Conservation (phyloP, 306 rosid species). For the Rosa lucieae region DNA sequence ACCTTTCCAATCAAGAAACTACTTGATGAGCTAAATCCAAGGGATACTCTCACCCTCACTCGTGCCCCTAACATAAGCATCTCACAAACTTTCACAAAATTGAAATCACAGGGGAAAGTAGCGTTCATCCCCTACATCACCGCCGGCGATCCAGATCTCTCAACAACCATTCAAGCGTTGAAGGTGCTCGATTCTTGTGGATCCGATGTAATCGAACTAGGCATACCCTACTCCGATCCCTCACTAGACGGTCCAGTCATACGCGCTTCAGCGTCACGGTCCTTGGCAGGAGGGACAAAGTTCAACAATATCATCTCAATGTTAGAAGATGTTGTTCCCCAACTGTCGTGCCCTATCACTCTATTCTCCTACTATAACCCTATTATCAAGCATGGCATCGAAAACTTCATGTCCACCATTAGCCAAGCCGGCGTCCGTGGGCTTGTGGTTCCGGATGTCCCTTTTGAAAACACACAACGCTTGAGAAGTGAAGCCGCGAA, state of each 20-base stretch:
- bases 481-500: conserved; percentile 70
- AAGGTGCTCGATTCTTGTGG: conserved; percentile 82
- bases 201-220: conserved; percentile 76
- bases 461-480: conserved; percentile 64
- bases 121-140: conserved; percentile 89
- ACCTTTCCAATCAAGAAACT: background rate
- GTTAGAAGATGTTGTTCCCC: conserved; percentile 83
- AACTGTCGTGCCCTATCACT: conserved; percentile 74
- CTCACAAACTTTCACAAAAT: conserved; percentile 64
- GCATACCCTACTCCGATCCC: conserved; percentile 88
- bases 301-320: conserved; percentile 58
- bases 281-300: conserved; percentile 76
- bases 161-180: conserved; percentile 84
- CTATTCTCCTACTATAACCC: conserved; percentile 77
- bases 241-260: conserved; percentile 94
- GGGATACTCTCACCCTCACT: conserved; percentile 49
- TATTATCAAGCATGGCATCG: conserved; percentile 69
- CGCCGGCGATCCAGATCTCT: conserved; percentile 90
- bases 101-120: conserved; percentile 64
- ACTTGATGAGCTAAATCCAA: background rate
- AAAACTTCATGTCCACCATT: conserved; percentile 58
- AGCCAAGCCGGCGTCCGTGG: conserved; percentile 69
- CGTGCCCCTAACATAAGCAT: conserved; percentile 43
- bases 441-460: conserved; percentile 89
- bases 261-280: conserved; percentile 86